Base-by-base conservation (phyloP, 495 filamentous ascomycete genomes). In the Neurospora sp. region DNA sequence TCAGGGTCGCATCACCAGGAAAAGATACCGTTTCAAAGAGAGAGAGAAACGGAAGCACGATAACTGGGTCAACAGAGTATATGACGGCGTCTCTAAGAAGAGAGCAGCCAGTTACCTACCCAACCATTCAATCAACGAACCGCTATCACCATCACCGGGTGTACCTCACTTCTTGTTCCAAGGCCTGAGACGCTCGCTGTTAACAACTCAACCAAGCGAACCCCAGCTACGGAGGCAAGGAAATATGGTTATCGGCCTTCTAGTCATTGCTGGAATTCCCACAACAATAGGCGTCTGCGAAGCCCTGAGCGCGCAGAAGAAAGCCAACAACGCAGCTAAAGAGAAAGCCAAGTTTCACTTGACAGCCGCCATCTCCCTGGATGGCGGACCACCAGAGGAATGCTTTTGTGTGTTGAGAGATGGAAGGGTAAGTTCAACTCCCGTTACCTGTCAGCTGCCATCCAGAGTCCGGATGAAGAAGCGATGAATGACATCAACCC, bases 281-380 rank as follows among this genome's bases (percentile, higher is more conserved):
- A 87, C 85, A 17, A 84, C 84, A 13, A 85, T 86, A 37, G 85
- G 85, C 13, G 84, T 86, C 74, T 84, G 84, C 69, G 81, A 86
- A 73, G 85, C 84, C 7, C 77, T 87, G 66, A 84, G 84, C 74
- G 85, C 84, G 11, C 85, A 87, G 76, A 86, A 87, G 74, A 85
- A 85, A 70, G 79, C 81, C 70, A 80, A 87, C 75, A 77, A 79
- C n/a, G 81, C 83, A 40, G 81, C 82, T 24, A 87, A 87, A 71
- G 84, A 85, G n/a, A 84, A 85, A 72, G 82, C 82, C 73, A 87
- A 86, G 77, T 87, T 87, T 74, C 79, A 83, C 71, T 74, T 87
- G 43, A 84, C 84, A 24, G 80, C 80, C n/a, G 81, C 81, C 34
- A 79, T 86, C 62, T 81, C 84, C 36, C 76, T 84, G 36, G 84